Conservation (phyloP, 371 early-diverging fungal species). For the Mortierella sp. region DNA sequence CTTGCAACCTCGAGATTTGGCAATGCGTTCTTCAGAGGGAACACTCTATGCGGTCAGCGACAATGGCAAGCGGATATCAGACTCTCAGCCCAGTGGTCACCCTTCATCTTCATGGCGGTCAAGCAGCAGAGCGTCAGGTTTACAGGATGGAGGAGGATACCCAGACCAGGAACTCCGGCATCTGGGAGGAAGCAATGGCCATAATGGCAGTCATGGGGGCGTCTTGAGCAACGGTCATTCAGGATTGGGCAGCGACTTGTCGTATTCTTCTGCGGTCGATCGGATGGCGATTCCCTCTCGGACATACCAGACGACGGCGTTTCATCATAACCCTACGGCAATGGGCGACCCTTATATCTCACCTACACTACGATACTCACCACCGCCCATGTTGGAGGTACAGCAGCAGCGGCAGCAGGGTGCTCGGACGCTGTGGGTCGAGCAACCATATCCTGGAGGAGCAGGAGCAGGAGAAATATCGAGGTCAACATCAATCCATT, state of each 20-base stretch:
- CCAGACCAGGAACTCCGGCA: background rate
- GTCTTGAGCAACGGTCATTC: background rate
- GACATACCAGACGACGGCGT: conserved; percentile 18
- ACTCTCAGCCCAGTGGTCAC: background rate
- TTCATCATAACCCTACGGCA: background rate
- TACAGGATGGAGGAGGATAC: conserved; percentile 10
- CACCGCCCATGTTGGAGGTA: conserved; percentile 19
- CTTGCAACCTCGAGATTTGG: background rate
- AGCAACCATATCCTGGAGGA: background rate
- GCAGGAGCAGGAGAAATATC: background rate
- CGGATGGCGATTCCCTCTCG: conserved; percentile 24
- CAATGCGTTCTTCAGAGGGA: conserved; percentile 16
- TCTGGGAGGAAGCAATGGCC: background rate
- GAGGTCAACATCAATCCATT: background rate
- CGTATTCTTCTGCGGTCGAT: conserved; percentile 18
- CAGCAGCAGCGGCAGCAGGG: conserved; percentile 3
- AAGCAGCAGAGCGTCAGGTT: conserved; percentile 2
- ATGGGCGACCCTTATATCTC: background rate
- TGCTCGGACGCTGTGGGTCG: conserved; percentile 6
- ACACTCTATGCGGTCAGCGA: conserved; percentile 37
- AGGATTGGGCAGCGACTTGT: background rate
- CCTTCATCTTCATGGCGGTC: conserved; percentile 8
- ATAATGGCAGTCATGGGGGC: background rate
- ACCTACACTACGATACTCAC: background rate
- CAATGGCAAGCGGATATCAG: conserved; percentile 9